Base-by-base conservation (phyloP, 306 rosid genomes). In the Carpinus fangiana region DNA sequence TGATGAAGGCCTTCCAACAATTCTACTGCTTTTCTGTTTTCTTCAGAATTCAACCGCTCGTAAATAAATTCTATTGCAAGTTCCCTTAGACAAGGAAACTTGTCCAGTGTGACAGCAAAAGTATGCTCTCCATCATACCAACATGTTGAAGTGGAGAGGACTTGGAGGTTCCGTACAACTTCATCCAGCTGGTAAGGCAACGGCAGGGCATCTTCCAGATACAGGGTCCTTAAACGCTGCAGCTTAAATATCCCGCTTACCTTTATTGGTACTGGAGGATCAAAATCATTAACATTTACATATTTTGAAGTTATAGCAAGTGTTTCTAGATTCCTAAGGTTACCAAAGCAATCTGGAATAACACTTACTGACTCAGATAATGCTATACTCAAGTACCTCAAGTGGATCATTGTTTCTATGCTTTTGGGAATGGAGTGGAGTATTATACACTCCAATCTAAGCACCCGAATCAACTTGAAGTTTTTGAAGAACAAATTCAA, bases 11-110 rank as follows among this genome's bases (percentile, higher is more conserved):
- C 45, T 6, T 41, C 45, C 45, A 41, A 41, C 0, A 11, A 38
- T 0, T 12, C 38, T 8, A 7, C 1, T 26, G 3, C 12, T 12
- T 4, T 9, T 0, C 0, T 34, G 0, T 12, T 0, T 0, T 0
- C 3, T 16, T 10, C 14, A 12, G 6, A 6, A 41, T 41, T 41
- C 4, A 4, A 0, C 0, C 5, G 0, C 4, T 1, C 6, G 26
- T 4, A 6, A 0, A 9, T 1, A 62, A 7, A 65, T 4, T 2
- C 0, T 12, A 50, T 50, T 12, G 23, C 18, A 12, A 34, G 13
- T 3, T 65, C 31, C 41, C 18, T 34, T 1, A 65, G 0, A 4
- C 5, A 18, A 26, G 70, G 70, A 65, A 65, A 3, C 43, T 38
- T 14, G 45, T 41, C 45, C 1, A 31, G 17, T 12, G 2, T 0